These are phyloP conservation scores for Tricharina praecox DNA, from an alignment of 495 filamentous ascomycete genomes.

Conservation along the genomic window DNA sequence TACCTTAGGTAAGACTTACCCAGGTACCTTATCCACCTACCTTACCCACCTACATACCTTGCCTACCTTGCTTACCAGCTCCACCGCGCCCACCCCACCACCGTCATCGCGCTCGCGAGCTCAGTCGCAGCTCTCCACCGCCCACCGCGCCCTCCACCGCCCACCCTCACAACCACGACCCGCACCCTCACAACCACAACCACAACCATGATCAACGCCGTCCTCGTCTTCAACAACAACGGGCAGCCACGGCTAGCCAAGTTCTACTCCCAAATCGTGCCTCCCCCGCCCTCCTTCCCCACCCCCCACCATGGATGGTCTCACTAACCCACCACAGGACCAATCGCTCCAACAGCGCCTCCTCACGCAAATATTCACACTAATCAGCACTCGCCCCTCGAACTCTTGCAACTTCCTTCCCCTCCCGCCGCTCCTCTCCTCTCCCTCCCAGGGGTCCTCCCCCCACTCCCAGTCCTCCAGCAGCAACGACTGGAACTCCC, in stretches of 20 bases:
- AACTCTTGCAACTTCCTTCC: conserved; percentile 88
- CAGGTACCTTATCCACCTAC: too few species aligned
- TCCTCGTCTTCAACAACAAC: conserved; percentile 96
- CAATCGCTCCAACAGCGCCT: conserved; percentile 64
- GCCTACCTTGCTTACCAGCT: too few species aligned
- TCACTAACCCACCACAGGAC: conserved; percentile 12
- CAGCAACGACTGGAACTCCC: conserved; percentile 41
- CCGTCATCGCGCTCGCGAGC: too few species aligned
- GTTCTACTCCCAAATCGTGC: conserved; percentile 94
- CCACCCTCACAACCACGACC: too few species aligned
- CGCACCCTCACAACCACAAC: too few species aligned
- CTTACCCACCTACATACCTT: too few species aligned
- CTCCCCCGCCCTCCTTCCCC: conserved; percentile 1
- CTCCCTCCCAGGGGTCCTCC: too few species aligned
- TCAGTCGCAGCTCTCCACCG: too few species aligned
- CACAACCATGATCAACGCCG: conserved; percentile 96
- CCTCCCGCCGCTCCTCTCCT: conserved; percentile 50
- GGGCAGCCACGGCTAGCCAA: conserved; percentile 93
- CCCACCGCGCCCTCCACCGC: too few species aligned
- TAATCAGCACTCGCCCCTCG: conserved; percentile 70
- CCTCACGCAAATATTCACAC: conserved; percentile 93
- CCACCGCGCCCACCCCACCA: too few species aligned
- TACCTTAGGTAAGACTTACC: too few species aligned
- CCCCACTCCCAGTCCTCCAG: too few species aligned
- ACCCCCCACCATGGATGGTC: conserved; percentile 2